phyloP scores from a whole-genome alignment of 495 filamentous ascomycete genomes.

The Lasiosphaeris hirsuta region DNA sequence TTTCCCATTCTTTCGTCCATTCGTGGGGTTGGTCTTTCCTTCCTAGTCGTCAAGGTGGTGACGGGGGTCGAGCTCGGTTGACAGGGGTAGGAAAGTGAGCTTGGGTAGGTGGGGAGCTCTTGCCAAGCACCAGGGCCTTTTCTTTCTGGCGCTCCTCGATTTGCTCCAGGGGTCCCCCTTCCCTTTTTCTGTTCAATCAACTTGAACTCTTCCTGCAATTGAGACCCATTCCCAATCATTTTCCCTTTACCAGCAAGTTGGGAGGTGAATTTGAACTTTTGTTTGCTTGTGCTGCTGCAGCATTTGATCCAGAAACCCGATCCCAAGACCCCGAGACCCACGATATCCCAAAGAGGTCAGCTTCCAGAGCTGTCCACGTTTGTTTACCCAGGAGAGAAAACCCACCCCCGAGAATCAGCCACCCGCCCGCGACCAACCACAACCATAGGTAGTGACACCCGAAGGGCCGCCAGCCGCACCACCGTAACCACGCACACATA shows the following conservation, averaged over 20 bases:
- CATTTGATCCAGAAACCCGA: conserved; percentile 1
- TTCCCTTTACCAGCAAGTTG: conserved; percentile 9
- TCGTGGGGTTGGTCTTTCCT: conserved; percentile 29
- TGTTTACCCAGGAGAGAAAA: neutral
- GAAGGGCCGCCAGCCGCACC: conserved; percentile 9
- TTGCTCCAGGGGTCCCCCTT: conserved; percentile 24
- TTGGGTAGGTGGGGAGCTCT: conserved; percentile 2
- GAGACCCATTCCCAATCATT: conserved; percentile 8
- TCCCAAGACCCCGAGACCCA: conserved; percentile 6
- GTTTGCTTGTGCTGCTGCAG: conserved; percentile 11
- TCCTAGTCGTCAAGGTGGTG: neutral
- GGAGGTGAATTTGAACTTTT: conserved; percentile 9
- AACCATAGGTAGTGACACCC: conserved; percentile 15
- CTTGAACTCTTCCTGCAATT: conserved; percentile 10
- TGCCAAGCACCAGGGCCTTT: conserved; percentile 23
- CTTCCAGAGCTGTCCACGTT: conserved; percentile 2
- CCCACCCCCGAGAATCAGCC: conserved; percentile 8
- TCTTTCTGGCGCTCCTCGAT: conserved; percentile 13
- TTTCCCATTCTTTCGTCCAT: neutral
- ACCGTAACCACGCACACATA: conserved; percentile 7
- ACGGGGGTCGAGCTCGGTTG: neutral
- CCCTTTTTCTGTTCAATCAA: conserved; percentile 1
- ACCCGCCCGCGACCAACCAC: conserved; percentile 16
- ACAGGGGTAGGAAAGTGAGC: too few species aligned
- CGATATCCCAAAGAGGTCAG: neutral